Evolutionary conservation across 352 stramenopile species (phyloP), one percentile per base, ranked within the genome.

Genomic region (Pythium angustatum): DNA sequence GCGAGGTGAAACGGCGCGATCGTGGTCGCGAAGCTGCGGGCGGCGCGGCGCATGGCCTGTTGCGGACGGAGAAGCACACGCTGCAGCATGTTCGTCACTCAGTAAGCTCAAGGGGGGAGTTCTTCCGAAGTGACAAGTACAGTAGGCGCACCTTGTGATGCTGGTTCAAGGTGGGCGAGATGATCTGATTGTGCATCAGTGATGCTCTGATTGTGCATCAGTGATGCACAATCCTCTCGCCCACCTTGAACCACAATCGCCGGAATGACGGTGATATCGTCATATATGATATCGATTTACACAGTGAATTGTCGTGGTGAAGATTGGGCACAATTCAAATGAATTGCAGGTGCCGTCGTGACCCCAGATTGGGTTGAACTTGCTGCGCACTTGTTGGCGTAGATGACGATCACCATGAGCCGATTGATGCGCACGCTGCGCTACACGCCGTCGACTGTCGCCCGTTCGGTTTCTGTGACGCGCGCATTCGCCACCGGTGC

Each of bases 1-100:
- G 96, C 95, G 22, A 97, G 68, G 69, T 97, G 90, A 62, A 97
- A 97, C 5, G 90, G 90, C 28, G 78, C 71, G 62, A 89, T 71
- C 62, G 64, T 69, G 27, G 66, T 66, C 43, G 67, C 51, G 52
- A 69, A 65, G 40, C 45, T 38, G 41, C 51, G 60, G 11, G 33
- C 52, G 12, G 34, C 45, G n/a, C 43, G n/a, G 19, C 33, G 52
- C 34, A 21, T 30, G n/a, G 44, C 24, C 10, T 11, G 26, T 48
- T 65, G 58, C 34, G 58, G 58, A 14, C 45, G 51, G 27, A 33
- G 36, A n/a, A 58, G 36, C 7, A 50, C 24, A 30, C 60, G 59
- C 21, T 55, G 60, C 6, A 67, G 28, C 60, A 67, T 67, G 6
- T 21, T 36, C 17, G 30, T 8, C 22, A 10, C 9, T 31, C 12